Percentiles rank a stretch among this genome's conserved stretches.
phyloP scores from a whole-genome alignment of 495 filamentous ascomycete species.

The Xylaria grammica region DNA sequence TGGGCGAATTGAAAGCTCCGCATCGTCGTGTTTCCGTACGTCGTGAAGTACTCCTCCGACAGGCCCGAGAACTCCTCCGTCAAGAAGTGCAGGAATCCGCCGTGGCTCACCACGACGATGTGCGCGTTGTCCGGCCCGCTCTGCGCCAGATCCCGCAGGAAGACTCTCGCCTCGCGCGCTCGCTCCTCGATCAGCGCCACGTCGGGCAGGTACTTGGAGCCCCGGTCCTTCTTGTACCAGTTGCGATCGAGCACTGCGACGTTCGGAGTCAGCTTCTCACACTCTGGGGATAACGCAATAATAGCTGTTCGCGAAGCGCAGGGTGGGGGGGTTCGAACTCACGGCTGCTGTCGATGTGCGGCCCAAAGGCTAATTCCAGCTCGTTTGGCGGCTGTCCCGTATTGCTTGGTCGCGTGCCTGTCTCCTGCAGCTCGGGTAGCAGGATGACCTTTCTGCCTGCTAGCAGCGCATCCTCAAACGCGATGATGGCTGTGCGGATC shows the following conservation, averaged over 20 bases:
- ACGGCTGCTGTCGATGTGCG: conserved; percentile 56
- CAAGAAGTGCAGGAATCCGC: conserved; percentile 60
- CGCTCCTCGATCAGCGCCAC: conserved; percentile 59
- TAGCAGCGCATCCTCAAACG: conserved; percentile 51
- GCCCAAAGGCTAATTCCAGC: conserved; percentile 41
- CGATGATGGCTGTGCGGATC: conserved; percentile 69
- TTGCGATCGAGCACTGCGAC: conserved; percentile 48
- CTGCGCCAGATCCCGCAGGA: conserved; percentile 52
- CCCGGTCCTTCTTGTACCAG: conserved; percentile 67
- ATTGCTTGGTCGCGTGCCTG: conserved; percentile 60
- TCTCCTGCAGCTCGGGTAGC: conserved; percentile 38
- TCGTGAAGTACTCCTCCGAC: conserved; percentile 27
- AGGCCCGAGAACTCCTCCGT: conserved; percentile 74
- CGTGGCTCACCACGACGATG: conserved; percentile 58
- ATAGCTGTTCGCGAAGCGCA: not conserved
- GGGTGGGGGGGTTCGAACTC: too few relatives aligned
- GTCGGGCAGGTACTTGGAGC: conserved; percentile 56
- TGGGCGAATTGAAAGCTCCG: conserved; percentile 67
- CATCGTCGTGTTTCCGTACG: conserved; percentile 64
- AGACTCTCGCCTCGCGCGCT: conserved; percentile 63
- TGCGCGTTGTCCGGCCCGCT: conserved; percentile 46
- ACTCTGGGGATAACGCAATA: not conserved
- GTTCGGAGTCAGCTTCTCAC: not conserved
- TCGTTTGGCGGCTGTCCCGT: conserved; percentile 60
- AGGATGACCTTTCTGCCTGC: conserved; percentile 17